phyloP scores from a whole-genome alignment of 2,329 filamentous ascomycete genomes.

The Calonectria hawksworthii region DNA sequence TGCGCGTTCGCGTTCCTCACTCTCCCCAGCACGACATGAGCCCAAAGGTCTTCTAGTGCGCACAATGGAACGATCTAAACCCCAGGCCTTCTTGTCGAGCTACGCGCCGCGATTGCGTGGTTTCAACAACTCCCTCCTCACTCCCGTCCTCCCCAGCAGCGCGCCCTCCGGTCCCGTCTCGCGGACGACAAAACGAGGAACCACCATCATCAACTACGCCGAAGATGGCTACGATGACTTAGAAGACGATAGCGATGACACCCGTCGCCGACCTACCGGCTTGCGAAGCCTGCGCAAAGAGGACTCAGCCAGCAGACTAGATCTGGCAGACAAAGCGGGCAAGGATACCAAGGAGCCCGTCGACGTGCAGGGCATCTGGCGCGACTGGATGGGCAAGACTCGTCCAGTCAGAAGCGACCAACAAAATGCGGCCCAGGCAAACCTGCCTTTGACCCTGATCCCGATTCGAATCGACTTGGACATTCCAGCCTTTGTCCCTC shows the following conservation, averaged over 20 bases:
- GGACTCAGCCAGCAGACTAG: slow-evolving; percentile 73
- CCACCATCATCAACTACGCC: slow-evolving; percentile 96
- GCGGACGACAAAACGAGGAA: slow-evolving; percentile 96
- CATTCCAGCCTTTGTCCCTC: slow-evolving; percentile 81
- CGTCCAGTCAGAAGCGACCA: slow-evolving; percentile 68
- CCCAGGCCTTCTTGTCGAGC: slow-evolving; percentile 90
- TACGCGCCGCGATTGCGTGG: slow-evolving; percentile 92
- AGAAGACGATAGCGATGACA: slow-evolving; percentile 80
- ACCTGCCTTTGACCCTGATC: slow-evolving; percentile 89
- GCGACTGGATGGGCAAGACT: slow-evolving; percentile 93
- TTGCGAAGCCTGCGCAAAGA: slow-evolving; percentile 86
- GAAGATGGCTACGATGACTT: slow-evolving; percentile 93
- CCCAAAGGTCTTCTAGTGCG: slow-evolving; percentile 36
- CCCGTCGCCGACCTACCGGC: slow-evolving; percentile 84
- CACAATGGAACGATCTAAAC: slow-evolving; percentile 68
- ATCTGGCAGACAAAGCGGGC: slow-evolving; percentile 81
- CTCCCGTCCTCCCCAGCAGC: slow-evolving; percentile 80
- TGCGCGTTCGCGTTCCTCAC: slow-evolving; percentile 41
- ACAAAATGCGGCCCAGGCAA: slow-evolving; percentile 75
- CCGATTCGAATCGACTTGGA: slow-evolving; percentile 98
- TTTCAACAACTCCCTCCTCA: slow-evolving; percentile 92
- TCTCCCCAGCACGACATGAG: slow-evolving; percentile 50
- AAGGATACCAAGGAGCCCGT: slow-evolving; percentile 86
- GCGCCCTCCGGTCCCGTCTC: slow-evolving; percentile 75
- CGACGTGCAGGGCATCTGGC: slow-evolving; percentile 89